phyloP scores from a whole-genome alignment of 805 yeast species.

The Grigorovia transvaalensis region DNA sequence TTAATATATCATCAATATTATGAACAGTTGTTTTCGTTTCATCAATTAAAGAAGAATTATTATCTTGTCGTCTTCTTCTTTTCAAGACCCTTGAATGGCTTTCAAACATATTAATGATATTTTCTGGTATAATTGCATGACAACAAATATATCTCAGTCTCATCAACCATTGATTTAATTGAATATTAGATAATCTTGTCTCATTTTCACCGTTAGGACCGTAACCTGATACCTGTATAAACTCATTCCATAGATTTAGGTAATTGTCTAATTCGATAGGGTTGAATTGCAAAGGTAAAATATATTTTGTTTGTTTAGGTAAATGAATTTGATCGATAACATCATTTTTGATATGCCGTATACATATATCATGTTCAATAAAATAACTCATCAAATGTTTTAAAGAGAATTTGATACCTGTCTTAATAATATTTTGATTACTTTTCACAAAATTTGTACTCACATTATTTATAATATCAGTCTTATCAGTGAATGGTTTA shows the following conservation, averaged over 20 bases:
- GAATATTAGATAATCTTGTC: conserved; percentile 43
- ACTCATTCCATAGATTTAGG: conserved; percentile 49
- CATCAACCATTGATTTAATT: conserved; percentile 58
- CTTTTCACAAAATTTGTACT: conserved; percentile 4
- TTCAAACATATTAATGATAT: conserved; percentile 2
- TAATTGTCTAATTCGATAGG: conserved; percentile 82
- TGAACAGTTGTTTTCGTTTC: conserved; percentile 5
- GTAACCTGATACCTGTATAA: conserved; percentile 46
- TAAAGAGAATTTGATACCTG: conserved; percentile 22
- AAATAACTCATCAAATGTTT: conserved; percentile 45
- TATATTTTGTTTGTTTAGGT: conserved; percentile 67
- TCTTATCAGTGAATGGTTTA: conserved; percentile 47
- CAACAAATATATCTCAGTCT: conserved; percentile 72
- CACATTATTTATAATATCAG: conserved; percentile 11
- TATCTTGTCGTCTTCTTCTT: conserved; percentile 2
- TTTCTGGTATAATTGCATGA: conserved; percentile 45
- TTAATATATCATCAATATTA: conserved; percentile 54
- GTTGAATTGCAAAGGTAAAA: conserved; percentile 65
- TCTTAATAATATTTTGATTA: conserved; percentile 4
- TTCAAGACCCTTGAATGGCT: not conserved
- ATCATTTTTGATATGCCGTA: conserved; percentile 75
- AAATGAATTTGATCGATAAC: conserved; percentile 66
- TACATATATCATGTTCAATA: conserved; percentile 38
- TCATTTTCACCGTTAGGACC: conserved; percentile 37
- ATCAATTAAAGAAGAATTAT: not conserved